Percentiles rank a stretch among this genome's conserved stretches.
Conservation (phyloP, 2,329 filamentous ascomycete genomes). For the Dothideomycetidae sp. region DNA sequence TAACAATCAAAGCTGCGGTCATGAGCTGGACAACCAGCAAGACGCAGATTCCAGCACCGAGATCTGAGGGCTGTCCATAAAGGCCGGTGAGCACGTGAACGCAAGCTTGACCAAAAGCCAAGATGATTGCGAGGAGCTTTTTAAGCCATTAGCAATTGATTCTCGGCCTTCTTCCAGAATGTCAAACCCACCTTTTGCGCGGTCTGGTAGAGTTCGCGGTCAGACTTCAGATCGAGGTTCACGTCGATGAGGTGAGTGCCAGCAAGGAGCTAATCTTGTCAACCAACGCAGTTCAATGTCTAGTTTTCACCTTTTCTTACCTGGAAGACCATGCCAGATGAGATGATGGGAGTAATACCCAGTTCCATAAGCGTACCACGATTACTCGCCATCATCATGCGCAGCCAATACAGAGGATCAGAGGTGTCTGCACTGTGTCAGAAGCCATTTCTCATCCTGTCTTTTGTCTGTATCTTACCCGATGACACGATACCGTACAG, state of each 20-base stretch:
- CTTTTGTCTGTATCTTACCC: slow-evolving; percentile 17
- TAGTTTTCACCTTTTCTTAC: slow-evolving; percentile 17
- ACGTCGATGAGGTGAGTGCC: slow-evolving; percentile 99
- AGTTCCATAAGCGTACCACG: slow-evolving; percentile 32
- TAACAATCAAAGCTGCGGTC: slow-evolving; percentile 94
- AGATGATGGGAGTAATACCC: slow-evolving; percentile 86
- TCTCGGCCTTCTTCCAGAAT: not conserved
- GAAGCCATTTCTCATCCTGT: slow-evolving; percentile 8
- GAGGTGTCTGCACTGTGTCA: slow-evolving; percentile 47
- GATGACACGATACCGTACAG: slow-evolving; percentile 96
- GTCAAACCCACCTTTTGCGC: slow-evolving; percentile 64
- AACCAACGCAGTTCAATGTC: slow-evolving; percentile 8
- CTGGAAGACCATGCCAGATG: slow-evolving; percentile 99
- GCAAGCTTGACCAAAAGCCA: slow-evolving; percentile 92
- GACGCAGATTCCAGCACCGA: slow-evolving; percentile 95
- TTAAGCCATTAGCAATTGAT: slow-evolving; percentile 2
- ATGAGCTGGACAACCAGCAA: slow-evolving; percentile 96
- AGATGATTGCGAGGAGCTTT: slow-evolving; percentile 74
- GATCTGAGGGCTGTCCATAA: slow-evolving; percentile 90
- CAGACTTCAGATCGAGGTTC: slow-evolving; percentile 99
- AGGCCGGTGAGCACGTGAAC: slow-evolving; percentile 98
- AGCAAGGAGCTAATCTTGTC: slow-evolving; percentile 56
- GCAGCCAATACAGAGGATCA: slow-evolving; percentile 97
- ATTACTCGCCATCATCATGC: slow-evolving; percentile 99
- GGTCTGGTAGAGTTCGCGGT: slow-evolving; percentile 98